Evolutionary conservation across 1,139 yeast genomes (phyloP), one percentile per base, ranked within the genome.

Genomic region (Trichomonascaceae sp.): DNA sequence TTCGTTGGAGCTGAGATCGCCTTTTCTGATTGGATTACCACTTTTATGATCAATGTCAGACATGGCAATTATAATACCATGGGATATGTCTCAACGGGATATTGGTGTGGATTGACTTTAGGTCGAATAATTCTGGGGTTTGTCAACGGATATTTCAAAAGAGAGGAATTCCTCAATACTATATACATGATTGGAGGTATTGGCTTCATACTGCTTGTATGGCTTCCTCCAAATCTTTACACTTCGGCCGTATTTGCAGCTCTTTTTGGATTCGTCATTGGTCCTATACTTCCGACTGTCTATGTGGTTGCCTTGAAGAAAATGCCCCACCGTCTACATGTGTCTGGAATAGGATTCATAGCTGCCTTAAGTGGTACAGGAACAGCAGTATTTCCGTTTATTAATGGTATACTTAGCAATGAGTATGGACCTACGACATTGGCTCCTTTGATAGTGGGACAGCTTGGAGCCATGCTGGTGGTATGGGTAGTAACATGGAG

Each of bases 301-400:
- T 80, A 85, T 54, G 80, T 85, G 13, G 76, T 85, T 6, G 75
- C 88, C 6, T 68, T 85, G 47, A 80, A 82, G 49, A 71, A 81
- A 1, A 67, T 87, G 47, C 95, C 95, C 0, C 70, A 73, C 30
- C 75, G 75, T 46, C 70, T 77, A 54, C 88, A 86, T 56, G 79
- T 86, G 13, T 72, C 81, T 9, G 91, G 90, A 0, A 76, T 87
- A 12, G 91, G 95, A 0, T 75, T 86, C 52, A 81, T 85, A 22
- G 83, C 90, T 54, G 90, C 95, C 0, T 69, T 87, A 58, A 93
- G 91, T 6, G 88, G 89, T 4, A 82, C 85, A 13, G 95, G 93
- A 1, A 86, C 85, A 8, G 95, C 95, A 0, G 45, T 61, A 8
- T 45, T 61, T 44, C 71, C 61, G 5, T 66, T 64, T 49, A 47